Evolutionary conservation across 179 eudicot genomes (phyloP).

Genomic region (Silene coronaria): DNA sequence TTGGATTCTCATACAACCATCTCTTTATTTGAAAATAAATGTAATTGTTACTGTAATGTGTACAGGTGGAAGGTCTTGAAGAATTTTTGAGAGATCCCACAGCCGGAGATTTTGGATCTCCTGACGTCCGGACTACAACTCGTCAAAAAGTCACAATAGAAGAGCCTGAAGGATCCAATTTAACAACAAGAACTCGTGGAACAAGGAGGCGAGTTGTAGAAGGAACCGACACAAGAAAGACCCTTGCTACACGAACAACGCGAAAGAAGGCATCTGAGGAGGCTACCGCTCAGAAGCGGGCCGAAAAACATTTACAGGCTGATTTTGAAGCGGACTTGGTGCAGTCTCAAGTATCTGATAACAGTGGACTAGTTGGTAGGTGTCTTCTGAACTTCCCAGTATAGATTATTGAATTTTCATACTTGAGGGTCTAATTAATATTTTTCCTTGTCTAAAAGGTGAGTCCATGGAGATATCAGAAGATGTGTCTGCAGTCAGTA

Average conservation of each 20-base stretch:
- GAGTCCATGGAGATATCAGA: constrained; percentile 14
- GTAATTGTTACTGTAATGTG: not conserved
- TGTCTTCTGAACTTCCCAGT: not conserved
- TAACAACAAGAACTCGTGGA: constrained; percentile 36
- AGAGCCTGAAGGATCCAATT: constrained; percentile 30
- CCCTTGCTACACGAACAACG: constrained; percentile 28
- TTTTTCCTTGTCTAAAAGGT: constrained; percentile 4
- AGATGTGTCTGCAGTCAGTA: constrained; percentile 21
- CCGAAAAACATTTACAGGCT: constrained; percentile 24
- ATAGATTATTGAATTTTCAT: not conserved
- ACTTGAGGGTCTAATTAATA: not conserved
- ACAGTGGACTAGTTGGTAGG: constrained; percentile 19
- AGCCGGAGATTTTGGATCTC: constrained; percentile 38
- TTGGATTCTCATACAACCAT: too few species aligned
- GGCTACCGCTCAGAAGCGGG: constrained; percentile 14
- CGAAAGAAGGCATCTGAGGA: constrained; percentile 24
- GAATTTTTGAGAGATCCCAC: constrained; percentile 35
- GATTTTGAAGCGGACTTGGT: constrained; percentile 29
- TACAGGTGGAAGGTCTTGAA: constrained; percentile 77
- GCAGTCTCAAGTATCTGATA: constrained; percentile 22
- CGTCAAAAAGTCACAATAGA: constrained; percentile 29
- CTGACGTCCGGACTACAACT: constrained; percentile 39
- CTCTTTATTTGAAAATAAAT: not conserved
- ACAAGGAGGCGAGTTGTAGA: constrained; percentile 24
- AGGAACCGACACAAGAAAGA: constrained; percentile 20